Evolutionary conservation across 116 monocot genomes (phyloP).

Genomic region (Cymodocea nodosa): DNA sequence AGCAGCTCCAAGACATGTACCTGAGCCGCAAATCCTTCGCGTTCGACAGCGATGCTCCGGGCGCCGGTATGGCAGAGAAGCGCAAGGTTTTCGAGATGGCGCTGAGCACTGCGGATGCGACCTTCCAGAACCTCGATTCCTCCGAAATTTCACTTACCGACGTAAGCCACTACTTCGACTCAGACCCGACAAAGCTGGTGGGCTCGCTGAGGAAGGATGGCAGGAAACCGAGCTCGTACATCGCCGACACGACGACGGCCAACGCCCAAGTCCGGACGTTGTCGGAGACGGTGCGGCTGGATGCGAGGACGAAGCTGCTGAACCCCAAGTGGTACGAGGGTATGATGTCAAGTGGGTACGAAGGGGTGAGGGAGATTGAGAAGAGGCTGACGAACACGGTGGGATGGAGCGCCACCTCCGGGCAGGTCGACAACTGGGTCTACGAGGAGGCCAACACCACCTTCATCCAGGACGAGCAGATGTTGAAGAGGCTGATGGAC

Average conservation of each 20-base stretch:
- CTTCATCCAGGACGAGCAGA: conserved; percentile 86
- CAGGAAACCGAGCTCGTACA: conserved; percentile 67
- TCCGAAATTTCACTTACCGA: conserved; percentile 96
- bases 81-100: conserved; percentile 93
- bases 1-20: conserved; percentile 99
- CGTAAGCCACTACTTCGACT: conserved; percentile 99
- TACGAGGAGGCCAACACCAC: conserved; percentile 97
- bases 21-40: conserved; percentile 95
- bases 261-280: conserved; percentile 93
- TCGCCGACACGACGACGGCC: conserved; percentile 95
- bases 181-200: conserved; percentile 91
- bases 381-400: conserved; percentile 95
- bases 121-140: conserved; percentile 98
- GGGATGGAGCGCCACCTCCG: conserved; percentile 96
- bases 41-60: conserved; percentile 87
- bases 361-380: conserved; percentile 97
- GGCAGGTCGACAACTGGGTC: conserved; percentile 98
- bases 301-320: conserved; percentile 89
- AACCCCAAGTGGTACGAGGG: conserved; percentile 99
- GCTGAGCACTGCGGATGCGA: conserved; percentile 86
- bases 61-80: conserved; percentile 83
- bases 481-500: conserved; percentile 76
- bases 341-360: conserved; percentile 88
- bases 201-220: conserved; percentile 71
- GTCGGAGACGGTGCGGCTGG: conserved; percentile 86